Evolutionary conservation across 495 filamentous ascomycete species (phyloP).

Genomic region (Neurospora sp.): DNA sequence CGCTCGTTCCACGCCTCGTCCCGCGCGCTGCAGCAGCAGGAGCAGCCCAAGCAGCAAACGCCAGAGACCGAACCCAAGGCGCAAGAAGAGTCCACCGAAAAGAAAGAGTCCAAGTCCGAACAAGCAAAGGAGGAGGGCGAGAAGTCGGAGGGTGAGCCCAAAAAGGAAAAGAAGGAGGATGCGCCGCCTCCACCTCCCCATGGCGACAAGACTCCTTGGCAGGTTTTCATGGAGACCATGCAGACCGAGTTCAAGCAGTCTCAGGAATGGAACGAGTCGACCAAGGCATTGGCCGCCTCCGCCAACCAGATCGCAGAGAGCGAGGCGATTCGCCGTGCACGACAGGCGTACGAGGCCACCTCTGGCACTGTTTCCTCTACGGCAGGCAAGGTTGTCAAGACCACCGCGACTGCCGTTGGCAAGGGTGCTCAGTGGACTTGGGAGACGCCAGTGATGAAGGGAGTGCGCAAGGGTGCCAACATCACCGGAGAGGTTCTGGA

Average conservation of each 20-base stretch:
- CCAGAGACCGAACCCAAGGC: slow-evolving; percentile 19
- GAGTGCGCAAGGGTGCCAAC: slow-evolving; percentile 76
- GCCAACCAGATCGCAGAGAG: slow-evolving; percentile 91
- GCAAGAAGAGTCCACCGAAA: slow-evolving; percentile 24
- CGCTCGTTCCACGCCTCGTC: slow-evolving; percentile 35
- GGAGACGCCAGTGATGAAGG: slow-evolving; percentile 89
- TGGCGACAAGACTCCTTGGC: slow-evolving; percentile 95
- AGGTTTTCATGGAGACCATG: slow-evolving; percentile 95
- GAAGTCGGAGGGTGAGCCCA: slow-evolving; percentile 33
- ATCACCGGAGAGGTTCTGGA: slow-evolving; percentile 79
- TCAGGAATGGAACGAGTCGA: slow-evolving; percentile 98
- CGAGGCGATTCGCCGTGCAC: slow-evolving; percentile 78
- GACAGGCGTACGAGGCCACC: slow-evolving; percentile 74
- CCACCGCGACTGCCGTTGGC: slow-evolving; percentile 75
- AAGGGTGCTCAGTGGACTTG: slow-evolving; percentile 92
- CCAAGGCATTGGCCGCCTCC: slow-evolving; percentile 79
- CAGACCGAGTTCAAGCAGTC: slow-evolving; percentile 88
- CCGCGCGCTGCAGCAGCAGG: slow-evolving; percentile 25
- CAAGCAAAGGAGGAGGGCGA: slow-evolving; percentile 39
- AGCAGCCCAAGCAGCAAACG: slow-evolving; percentile 15
- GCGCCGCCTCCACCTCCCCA: slow-evolving; percentile 88
- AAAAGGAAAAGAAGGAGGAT: slow-evolving; percentile 59
- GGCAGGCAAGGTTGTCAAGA: slow-evolving; percentile 69
- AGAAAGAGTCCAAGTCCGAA: slow-evolving; percentile 23
- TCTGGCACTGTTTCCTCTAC: slow-evolving; percentile 63